Percentiles rank a stretch among this genome's conserved stretches.
Conservation (phyloP, 2,329 filamentous ascomycete genomes). For the Dactylellina cionopaga region DNA sequence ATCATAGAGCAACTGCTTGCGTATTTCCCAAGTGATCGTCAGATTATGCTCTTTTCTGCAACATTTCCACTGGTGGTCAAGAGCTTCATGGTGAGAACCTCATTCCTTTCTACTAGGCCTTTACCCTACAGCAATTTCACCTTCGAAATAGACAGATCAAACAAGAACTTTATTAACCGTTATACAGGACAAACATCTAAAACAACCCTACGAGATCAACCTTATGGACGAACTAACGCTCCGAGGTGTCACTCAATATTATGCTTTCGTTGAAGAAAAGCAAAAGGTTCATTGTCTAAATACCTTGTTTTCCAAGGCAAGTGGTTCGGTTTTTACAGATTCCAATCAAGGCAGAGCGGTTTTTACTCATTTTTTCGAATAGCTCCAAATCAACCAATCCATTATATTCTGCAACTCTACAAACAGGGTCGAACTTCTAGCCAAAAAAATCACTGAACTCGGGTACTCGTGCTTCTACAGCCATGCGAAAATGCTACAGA, state of each 20-base stretch:
- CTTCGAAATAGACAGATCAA: conserved; percentile 14
- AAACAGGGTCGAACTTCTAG: conserved; percentile 94
- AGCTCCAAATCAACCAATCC: conserved; percentile 97
- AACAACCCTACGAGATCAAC: conserved; percentile 96
- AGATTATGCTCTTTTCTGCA: conserved; percentile 99
- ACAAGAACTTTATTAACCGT: conserved; percentile 4
- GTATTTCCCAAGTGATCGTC: conserved; percentile 95
- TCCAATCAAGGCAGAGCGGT: background rate
- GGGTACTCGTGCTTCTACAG: conserved; percentile 99
- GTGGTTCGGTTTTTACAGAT: background rate
- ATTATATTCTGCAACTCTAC: conserved; percentile 99
- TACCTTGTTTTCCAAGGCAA: conserved; percentile 88
- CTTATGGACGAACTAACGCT: conserved; percentile 99
- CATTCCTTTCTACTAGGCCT: too few relatives aligned
- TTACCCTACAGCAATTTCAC: conserved; percentile 33
- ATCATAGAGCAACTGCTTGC: conserved; percentile 95
- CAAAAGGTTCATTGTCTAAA: conserved; percentile 99
- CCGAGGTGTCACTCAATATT: conserved; percentile 98
- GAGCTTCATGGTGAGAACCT: conserved; percentile 72
- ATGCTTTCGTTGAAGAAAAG: conserved; percentile 98
- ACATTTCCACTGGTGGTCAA: conserved; percentile 98
- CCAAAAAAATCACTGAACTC: conserved; percentile 99
- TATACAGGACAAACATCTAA: conserved; percentile 89
- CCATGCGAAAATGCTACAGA: conserved; percentile 96
- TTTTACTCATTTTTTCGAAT: background rate